Conservation (phyloP, 345 rosid species). For the Gossypium australe region DNA sequence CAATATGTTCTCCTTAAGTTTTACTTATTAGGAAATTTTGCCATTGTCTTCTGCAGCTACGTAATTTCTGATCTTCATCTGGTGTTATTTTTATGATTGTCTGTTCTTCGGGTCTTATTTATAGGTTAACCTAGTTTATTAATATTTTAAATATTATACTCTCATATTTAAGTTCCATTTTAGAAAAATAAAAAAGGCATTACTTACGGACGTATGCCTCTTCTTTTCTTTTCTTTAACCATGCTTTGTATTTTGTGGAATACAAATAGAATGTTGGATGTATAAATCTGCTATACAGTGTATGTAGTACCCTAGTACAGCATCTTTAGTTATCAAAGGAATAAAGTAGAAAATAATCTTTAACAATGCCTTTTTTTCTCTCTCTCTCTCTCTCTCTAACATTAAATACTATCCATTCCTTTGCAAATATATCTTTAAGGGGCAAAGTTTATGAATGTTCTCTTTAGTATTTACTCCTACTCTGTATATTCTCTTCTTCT, state of each 20-base stretch:
- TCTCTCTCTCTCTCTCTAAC: background rate
- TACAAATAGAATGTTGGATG: background rate
- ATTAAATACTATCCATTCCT: no score
- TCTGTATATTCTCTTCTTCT: slow-evolving; percentile 4
- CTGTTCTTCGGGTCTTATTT: no score
- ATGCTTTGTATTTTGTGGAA: background rate
- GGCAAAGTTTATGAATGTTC: no score
- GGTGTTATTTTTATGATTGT: no score
- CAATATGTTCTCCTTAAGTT: background rate
- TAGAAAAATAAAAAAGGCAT: no score
- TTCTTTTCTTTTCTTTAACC: background rate
- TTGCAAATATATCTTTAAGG: no score
- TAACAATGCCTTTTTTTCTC: background rate
- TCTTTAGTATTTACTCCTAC: background rate
- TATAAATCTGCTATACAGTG: background rate
- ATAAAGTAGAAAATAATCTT: background rate
- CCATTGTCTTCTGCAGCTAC: background rate
- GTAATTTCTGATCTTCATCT: background rate
- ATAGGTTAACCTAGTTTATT: no score
- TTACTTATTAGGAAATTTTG: background rate
- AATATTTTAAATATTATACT: no score
- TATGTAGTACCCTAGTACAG: background rate
- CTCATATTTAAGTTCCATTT: no score
- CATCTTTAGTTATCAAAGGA: background rate
- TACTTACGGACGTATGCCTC: background rate